Base-by-base conservation (phyloP, 1,284 basidiomycete species). In the Leccinum olivaceoglutinosum region DNA sequence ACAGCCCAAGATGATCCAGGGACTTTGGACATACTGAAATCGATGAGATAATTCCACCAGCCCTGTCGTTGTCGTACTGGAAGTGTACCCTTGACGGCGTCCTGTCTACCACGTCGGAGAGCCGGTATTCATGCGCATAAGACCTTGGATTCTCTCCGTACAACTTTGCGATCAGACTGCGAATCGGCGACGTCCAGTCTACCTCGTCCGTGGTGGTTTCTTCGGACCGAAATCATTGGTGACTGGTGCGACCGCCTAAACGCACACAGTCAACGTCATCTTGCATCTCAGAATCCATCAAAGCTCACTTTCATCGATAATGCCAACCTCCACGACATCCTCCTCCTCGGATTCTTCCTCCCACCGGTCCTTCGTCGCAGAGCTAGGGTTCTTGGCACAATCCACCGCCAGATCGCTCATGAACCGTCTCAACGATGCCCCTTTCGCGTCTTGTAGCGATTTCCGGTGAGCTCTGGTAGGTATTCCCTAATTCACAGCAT, bases 21-120 rank as follows among this genome's bases (percentile, higher is more conserved):
- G 18, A 58, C 55, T 51, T 59, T 11, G 36, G 54, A 73, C 95
- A 74, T 77, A 97, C 96, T 98, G 78, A 98, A 97, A 77, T 94
- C 97, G 73, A 98, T 98, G 70, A 98, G 82, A 63, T 94, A 81
- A 77, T 95, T 94, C 8, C 95, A 96, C 94, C 94, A 98, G 0
- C 95, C 95, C 73, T 92, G 89, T 64, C 97, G 81, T 75, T 99
- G 97, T 67, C 95, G 82, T 44, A 98, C 92, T 1, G 97, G 97
- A 53, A 99, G 79, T 10, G 97, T 99, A 21, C 55, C 56, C 41
- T 59, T 59, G 41, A 59, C 58, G 16, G 58, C 41, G 25, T 59
- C 58, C 58, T 59, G 58, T 32, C 58, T 44, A 41, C 41, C 44
- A 14, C 58, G 58, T 39, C 44, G 58, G 5, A 21, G 58, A 12